Base-by-base conservation (phyloP, 129 eudicot species). In the Tanacetum coccineum region DNA sequence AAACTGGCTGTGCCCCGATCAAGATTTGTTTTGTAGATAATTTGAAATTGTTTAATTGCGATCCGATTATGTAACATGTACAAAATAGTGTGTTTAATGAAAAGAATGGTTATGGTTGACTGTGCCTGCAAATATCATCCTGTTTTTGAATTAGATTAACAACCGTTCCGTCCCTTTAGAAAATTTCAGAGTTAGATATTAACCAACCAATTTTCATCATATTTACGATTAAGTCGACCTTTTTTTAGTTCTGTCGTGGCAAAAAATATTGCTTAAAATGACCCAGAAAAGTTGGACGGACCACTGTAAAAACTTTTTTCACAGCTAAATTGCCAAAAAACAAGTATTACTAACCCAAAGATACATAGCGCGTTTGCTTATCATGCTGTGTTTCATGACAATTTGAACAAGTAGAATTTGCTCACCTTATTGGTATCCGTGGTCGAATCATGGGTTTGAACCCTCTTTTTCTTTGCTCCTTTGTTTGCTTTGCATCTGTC, bases 1-100 rank as follows among this genome's bases (percentile, higher is more conserved):
- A 51, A 68, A 68, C 70, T 76, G 72, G 66, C 54, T 15, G 64
- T 72, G 73, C 68, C 68, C 58, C 46, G 36, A 30, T 36, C 40
- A 61, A 62, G 50, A 69, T 56, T 71, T 71, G 81, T 74, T 71
- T 44, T 79, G 83, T 79, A 72, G 79, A 67, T 71, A 79, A 78
- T 67, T 62, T 62, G 81, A 66, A 62, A 67, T 44, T 15, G 49
- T 19, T 32, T 21, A 57, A 61, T 61, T 46, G 68, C 30, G 28
- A 46, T 46, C 70, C 50, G 74, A 74, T 60, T 78, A 71, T 79
- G 65, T 84, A 36, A 72, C 73, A 70, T 80, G 77, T 78, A 78
- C 75, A 78, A 49, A 28, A 62, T 55, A 68, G 61, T 75, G 39
- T 73, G 74, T 65, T 72, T 14, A 66, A 67, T 74, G 66, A 63